Evolutionary conservation across 1,284 basidiomycete species (phyloP).

Genomic region (Mycosarcoma maydis): DNA sequence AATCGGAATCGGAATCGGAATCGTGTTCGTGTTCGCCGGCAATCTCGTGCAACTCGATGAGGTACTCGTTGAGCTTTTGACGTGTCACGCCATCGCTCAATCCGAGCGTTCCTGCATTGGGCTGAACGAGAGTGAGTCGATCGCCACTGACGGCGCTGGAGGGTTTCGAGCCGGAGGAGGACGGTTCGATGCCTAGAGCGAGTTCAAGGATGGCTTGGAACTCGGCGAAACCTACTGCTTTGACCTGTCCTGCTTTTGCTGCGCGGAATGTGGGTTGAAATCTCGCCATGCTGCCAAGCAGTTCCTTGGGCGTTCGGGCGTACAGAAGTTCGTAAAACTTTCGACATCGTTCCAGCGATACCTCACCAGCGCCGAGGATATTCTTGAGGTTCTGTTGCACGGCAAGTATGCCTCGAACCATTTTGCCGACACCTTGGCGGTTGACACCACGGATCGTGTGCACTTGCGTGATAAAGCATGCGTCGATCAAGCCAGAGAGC

Average conservation of each 20-base stretch:
- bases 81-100: constrained; percentile 31
- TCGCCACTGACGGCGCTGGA: constrained; percentile 7
- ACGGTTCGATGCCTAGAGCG: constrained; percentile 56
- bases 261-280: constrained; percentile 8
- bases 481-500: constrained; percentile 85
- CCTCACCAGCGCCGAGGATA: constrained; percentile 67
- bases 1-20: no score
- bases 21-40: constrained; percentile 26
- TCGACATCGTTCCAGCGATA: constrained; percentile 79
- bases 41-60: constrained; percentile 60
- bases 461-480: constrained; percentile 80
- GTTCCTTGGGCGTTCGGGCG: constrained; percentile 13
- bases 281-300: constrained; percentile 15
- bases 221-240: constrained; percentile 17
- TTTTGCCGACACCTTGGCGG: constrained; percentile 83
- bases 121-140: constrained; percentile 6
- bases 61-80: constrained; percentile 59
- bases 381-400: constrained; percentile 88
- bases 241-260: neutral
- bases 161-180: neutral
- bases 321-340: constrained; percentile 76
- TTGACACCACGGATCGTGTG: constrained; percentile 79
- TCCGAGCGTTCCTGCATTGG: constrained; percentile 35
- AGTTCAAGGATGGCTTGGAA: constrained; percentile 49
- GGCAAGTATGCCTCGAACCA: constrained; percentile 87